phyloP scores from a whole-genome alignment of 2,329 filamentous ascomycete species.

The Gyromitra esculenta region DNA sequence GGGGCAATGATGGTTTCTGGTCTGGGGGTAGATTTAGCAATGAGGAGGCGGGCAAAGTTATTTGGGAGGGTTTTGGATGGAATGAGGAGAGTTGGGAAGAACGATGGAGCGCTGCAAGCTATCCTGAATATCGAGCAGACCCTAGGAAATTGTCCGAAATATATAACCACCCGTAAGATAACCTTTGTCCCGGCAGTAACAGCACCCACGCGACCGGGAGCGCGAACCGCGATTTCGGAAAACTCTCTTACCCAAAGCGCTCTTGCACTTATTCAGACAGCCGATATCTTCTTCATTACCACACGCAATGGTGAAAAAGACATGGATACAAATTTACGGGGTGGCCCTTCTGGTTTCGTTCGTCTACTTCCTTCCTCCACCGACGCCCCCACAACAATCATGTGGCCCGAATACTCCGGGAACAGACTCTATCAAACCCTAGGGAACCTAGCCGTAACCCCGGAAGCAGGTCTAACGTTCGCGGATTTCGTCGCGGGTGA shows the following conservation, averaged over 20 bases:
- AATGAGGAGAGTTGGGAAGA: constrained; percentile 57
- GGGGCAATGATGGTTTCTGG: constrained; percentile 69
- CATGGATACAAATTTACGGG: constrained; percentile 87
- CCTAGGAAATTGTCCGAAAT: constrained; percentile 84
- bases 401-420: constrained; percentile 86
- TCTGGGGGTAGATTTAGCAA: constrained; percentile 72
- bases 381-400: constrained; percentile 63
- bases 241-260: constrained; percentile 66
- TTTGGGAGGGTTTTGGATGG: constrained; percentile 75
- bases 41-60: constrained; percentile 77
- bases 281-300: constrained; percentile 82
- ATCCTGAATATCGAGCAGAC: constrained; percentile 76
- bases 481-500: constrained; percentile 78
- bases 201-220: constrained; percentile 52
- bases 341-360: constrained; percentile 78
- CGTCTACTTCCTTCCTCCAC: constrained; percentile 67
- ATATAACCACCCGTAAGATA: constrained; percentile 71
- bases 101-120: constrained; percentile 65
- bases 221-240: constrained; percentile 56
- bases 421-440: constrained; percentile 86
- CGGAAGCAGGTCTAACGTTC: constrained; percentile 74
- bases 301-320: constrained; percentile 69
- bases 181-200: constrained; percentile 58
- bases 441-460: constrained; percentile 76
- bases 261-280: constrained; percentile 68